phyloP scores from a whole-genome alignment of 257 asterid species.

The Hygrophila difformis region DNA sequence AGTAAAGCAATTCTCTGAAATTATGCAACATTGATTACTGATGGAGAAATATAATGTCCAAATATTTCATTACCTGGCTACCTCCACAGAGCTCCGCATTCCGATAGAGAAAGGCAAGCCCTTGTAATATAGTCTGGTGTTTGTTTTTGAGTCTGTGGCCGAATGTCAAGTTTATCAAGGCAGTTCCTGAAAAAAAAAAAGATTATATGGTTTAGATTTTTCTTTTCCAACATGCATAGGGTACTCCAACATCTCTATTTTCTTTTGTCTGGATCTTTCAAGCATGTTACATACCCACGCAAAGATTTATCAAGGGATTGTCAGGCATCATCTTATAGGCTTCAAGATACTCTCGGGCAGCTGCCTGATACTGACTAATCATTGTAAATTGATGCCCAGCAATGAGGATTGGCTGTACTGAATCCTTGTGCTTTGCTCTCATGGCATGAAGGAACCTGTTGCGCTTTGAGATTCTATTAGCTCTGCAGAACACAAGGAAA shows the following conservation, averaged over 20 bases:
- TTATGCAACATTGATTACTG: neutral
- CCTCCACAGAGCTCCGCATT: constrained; percentile 40
- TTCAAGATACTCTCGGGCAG: constrained; percentile 73
- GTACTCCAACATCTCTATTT: neutral
- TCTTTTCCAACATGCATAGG: constrained; percentile 2
- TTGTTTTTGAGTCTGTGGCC: constrained; percentile 75
- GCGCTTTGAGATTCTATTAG: constrained; percentile 34
- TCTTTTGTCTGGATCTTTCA: neutral
- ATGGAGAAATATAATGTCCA: neutral
- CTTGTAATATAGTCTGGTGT: constrained; percentile 72
- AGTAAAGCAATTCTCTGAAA: too few species aligned
- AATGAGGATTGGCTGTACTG: constrained; percentile 64
- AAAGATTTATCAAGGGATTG: constrained; percentile 68
- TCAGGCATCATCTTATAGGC: constrained; percentile 72
- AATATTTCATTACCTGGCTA: constrained; percentile 42
- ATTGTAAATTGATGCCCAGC: constrained; percentile 67
- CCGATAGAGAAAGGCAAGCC: constrained; percentile 64
- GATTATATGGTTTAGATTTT: neutral
- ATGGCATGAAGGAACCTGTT: constrained; percentile 54
- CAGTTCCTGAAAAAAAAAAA: constrained; percentile 38
- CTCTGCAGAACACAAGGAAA: constrained; percentile 30
- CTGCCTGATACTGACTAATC: constrained; percentile 75
- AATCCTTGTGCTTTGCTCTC: constrained; percentile 54
- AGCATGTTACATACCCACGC: constrained; percentile 40
- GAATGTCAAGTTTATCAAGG: constrained; percentile 72